Percentiles rank a stretch among this genome's conserved stretches.
phyloP scores from a whole-genome alignment of 208 protist genomes.

The Leishmania mexicana region DNA sequence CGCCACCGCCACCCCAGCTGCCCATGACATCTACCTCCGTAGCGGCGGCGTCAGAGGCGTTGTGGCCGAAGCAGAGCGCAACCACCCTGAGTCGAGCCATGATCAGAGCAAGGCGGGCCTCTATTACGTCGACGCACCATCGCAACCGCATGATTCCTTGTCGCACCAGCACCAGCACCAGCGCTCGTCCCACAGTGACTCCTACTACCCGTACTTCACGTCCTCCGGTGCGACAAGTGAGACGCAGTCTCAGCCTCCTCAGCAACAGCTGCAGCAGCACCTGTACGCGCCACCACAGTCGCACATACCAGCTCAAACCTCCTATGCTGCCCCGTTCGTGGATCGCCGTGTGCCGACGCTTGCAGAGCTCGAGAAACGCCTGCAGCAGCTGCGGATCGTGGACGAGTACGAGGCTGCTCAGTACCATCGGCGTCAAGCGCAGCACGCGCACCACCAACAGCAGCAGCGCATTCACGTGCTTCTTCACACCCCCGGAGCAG shows the following conservation, averaged over 20 bases:
- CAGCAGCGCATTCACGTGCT: conserved; percentile 31
- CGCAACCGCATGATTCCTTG: background rate
- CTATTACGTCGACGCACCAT: background rate
- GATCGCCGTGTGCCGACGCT: conserved; percentile 48
- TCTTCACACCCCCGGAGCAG: conserved; percentile 1
- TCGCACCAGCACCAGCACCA: background rate
- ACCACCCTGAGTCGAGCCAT: background rate
- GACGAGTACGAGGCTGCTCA: conserved; percentile 27
- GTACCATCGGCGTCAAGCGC: conserved; percentile 21
- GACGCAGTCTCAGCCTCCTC: background rate
- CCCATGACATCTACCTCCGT: conserved; percentile 6
- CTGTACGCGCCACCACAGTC: conserved; percentile 9
- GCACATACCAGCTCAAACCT: background rate
- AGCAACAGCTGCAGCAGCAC: conserved; percentile 1
- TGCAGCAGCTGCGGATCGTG: conserved; percentile 47
- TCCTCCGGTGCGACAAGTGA: conserved; percentile 2
- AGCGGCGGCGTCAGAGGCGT: background rate
- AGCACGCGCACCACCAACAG: conserved; percentile 2
- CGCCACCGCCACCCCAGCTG: background rate
- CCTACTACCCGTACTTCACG: conserved; percentile 9
- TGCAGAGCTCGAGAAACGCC: conserved; percentile 51
- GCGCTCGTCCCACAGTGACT: background rate
- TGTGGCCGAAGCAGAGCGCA: background rate
- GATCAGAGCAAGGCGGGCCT: background rate
- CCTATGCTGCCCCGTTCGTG: background rate